phyloP scores from a whole-genome alignment of 345 rosid species.

The Dipteronia dyeriana region DNA sequence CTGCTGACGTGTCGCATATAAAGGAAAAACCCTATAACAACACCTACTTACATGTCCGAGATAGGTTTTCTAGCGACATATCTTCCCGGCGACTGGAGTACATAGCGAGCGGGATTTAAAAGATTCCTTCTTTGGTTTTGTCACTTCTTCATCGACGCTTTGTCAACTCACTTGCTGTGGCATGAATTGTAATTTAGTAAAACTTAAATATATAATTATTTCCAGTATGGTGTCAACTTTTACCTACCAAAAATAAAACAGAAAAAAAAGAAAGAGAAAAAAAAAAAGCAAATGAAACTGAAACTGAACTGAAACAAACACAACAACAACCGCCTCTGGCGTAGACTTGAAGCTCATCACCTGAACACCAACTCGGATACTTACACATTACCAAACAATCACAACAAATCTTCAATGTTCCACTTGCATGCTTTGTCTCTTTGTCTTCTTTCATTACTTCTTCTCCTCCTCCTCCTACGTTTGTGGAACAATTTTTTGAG shows the following conservation, averaged over 20 bases:
- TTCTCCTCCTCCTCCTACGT: background rate
- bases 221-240: background rate
- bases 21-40: too few species aligned
- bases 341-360: slow-evolving; percentile 6
- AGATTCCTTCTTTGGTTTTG: too few species aligned
- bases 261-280: background rate
- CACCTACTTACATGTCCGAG: too few species aligned
- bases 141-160: too few species aligned
- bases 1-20: too few species aligned
- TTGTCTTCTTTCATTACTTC: background rate
- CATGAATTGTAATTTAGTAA: background rate
- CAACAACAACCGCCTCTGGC: background rate
- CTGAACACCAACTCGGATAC: background rate
- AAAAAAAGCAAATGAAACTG: background rate
- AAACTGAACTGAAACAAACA: slow-evolving; percentile 1
- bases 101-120: too few species aligned
- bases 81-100: too few species aligned
- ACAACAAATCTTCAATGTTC: background rate
- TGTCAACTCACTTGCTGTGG: background rate
- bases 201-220: background rate
- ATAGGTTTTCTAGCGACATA: too few species aligned
- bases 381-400: slow-evolving; percentile 13
- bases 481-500: background rate
- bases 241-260: background rate
- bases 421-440: background rate